phyloP scores from a whole-genome alignment of 305 asterid species.

The Fraxinus velutina region DNA sequence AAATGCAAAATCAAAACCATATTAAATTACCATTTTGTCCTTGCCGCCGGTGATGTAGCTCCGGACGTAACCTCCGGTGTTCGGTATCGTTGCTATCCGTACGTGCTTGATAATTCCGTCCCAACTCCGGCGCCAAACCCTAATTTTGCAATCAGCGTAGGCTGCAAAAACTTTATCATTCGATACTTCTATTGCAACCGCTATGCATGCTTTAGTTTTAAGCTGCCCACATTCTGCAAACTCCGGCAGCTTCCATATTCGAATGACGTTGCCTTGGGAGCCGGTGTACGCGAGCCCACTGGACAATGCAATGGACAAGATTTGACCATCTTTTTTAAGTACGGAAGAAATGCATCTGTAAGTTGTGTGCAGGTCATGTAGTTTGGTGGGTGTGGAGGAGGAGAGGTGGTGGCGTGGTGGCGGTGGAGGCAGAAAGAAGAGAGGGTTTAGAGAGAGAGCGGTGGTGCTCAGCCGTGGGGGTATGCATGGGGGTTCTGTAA shows the following conservation, averaged over 20 bases:
- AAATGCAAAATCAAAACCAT: background rate
- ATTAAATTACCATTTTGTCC: slow-evolving; percentile 57
- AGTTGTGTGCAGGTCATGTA: slow-evolving; percentile 33
- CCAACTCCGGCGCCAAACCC: slow-evolving; percentile 90
- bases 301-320: slow-evolving; percentile 57
- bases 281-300: slow-evolving; percentile 77
- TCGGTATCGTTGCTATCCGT: slow-evolving; percentile 62
- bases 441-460: slow-evolving; percentile 26
- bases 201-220: slow-evolving; percentile 64
- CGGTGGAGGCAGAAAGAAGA: slow-evolving; percentile 32
- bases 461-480: slow-evolving; percentile 48
- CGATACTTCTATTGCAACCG: slow-evolving; percentile 59
- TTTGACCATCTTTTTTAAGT: slow-evolving; percentile 83
- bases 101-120: slow-evolving; percentile 70
- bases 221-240: slow-evolving; percentile 79
- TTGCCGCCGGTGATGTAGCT: slow-evolving; percentile 60
- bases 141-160: slow-evolving; percentile 63
- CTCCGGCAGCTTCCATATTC: slow-evolving; percentile 92
- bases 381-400: slow-evolving; percentile 27
- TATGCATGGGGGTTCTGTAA: slow-evolving; percentile 19
- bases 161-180: slow-evolving; percentile 79
- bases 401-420: slow-evolving; percentile 56
- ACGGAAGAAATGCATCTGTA: slow-evolving; percentile 77
- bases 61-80: slow-evolving; percentile 58
- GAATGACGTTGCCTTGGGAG: slow-evolving; percentile 49